phyloP scores from a whole-genome alignment of 106 monocot species.

The Dendrobium nobile region DNA sequence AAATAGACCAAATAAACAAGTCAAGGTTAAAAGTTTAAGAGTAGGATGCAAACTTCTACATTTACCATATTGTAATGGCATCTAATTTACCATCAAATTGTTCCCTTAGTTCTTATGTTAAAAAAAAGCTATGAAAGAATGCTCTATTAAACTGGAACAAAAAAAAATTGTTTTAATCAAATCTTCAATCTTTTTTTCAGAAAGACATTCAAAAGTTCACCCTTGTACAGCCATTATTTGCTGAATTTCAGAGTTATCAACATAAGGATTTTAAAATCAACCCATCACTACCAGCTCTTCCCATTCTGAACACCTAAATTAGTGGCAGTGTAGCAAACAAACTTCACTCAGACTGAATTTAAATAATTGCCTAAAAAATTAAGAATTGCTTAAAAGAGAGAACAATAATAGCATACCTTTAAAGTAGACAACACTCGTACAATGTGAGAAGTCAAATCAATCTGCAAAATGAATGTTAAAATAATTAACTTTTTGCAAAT shows the following conservation, averaged over 20 bases:
- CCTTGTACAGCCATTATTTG: background rate
- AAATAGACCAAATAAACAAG: background rate
- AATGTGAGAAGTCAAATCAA: conserved; percentile 71
- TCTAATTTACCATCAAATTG: background rate
- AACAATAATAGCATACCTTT: conserved; percentile 31
- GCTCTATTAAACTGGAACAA: background rate
- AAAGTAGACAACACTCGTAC: conserved; percentile 42
- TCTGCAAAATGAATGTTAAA: conserved; percentile 24
- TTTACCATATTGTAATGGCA: background rate
- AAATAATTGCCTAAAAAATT: background rate
- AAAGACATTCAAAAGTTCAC: background rate
- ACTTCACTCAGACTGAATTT: background rate
- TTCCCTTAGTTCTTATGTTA: background rate
- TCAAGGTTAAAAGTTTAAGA: background rate
- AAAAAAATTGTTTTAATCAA: background rate
- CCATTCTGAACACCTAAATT: background rate
- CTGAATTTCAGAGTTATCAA: background rate
- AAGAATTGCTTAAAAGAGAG: background rate
- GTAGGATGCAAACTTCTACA: background rate
- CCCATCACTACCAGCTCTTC: background rate
- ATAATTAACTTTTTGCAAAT: background rate
- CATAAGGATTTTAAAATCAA: background rate
- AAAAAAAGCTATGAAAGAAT: background rate
- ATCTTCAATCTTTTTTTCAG: background rate
- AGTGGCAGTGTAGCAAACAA: background rate